Percentiles rank a stretch among this genome's conserved stretches.
Conservation (phyloP, 306 rosid genomes). For the Mimosa bimucronata region DNA sequence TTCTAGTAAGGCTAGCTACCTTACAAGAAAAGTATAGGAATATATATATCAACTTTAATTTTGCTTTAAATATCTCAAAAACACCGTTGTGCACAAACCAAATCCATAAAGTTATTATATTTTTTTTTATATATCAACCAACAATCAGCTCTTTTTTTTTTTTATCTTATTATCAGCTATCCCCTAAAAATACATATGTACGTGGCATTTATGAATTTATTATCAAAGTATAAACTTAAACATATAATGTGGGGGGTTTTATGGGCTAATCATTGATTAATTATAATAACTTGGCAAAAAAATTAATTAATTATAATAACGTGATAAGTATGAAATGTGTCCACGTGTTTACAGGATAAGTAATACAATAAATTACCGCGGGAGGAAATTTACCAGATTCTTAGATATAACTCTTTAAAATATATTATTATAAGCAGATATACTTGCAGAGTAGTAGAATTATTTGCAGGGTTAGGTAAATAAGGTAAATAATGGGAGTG, state of each 20-base stretch:
- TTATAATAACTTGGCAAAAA: no score
- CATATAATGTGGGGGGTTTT: neutral
- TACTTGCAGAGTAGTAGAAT: neutral
- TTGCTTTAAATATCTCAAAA: constrained; percentile 3
- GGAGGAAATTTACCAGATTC: neutral
- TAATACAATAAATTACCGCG: neutral
- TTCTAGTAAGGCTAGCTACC: constrained; percentile 29
- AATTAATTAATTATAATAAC: neutral
- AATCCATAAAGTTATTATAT: neutral
- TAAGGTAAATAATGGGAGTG: neutral
- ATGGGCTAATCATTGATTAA: neutral
- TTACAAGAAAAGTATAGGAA: constrained; percentile 25
- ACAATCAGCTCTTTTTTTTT: no score
- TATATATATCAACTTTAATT: constrained; percentile 25
- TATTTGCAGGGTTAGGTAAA: constrained; percentile 16
- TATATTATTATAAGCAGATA: no score
- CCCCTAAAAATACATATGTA: no score
- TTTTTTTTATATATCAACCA: no score
- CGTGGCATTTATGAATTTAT: no score
- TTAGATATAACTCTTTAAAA: neutral
- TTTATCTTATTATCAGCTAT: no score
- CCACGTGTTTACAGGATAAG: neutral
- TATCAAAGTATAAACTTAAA: no score
- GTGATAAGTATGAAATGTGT: neutral
- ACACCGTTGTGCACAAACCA: constrained; percentile 36